These are phyloP conservation scores for Medicago truncatula DNA, from an alignment of 306 rosid species.

Conservation along the genomic window MtrunA17r5.0-ANR NC_053047.1:39547501-39548000, in stretches of 20 bases:
- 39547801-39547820: neutral
- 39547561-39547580: neutral
- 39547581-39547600: neutral
- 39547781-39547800: slow-evolving; percentile 4
- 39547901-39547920: too few species aligned
- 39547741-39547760: slow-evolving; percentile 36
- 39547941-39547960: too few species aligned
- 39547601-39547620: neutral
- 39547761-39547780: slow-evolving; percentile 9
- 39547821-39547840: too few species aligned
- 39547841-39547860: too few species aligned
- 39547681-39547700: slow-evolving; percentile 29
- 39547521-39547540: neutral
- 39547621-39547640: slow-evolving; percentile 1
- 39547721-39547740: slow-evolving; percentile 7
- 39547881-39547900: too few species aligned
- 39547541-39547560: neutral
- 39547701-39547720: slow-evolving; percentile 31
- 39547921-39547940: too few species aligned
- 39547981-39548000: too few species aligned
- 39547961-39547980: too few species aligned
- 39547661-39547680: slow-evolving; percentile 22
- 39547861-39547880: too few species aligned
- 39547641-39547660: neutral
- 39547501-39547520: too few species aligned